Conservation (phyloP, 2,329 filamentous ascomycete species). For the Aureobasidium sp. region DNA sequence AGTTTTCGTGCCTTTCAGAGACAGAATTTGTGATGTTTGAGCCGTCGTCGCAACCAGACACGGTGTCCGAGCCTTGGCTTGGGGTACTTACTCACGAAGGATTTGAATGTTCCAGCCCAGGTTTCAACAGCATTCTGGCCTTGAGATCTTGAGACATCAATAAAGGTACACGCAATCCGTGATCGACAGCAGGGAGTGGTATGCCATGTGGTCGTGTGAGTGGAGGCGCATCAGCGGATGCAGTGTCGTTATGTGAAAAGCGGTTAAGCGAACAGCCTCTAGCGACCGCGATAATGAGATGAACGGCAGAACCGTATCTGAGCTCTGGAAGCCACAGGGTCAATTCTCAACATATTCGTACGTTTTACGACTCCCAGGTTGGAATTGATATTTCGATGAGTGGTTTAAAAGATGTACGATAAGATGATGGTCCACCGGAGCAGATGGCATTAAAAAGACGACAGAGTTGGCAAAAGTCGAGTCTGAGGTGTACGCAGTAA, state of each 20-base stretch:
- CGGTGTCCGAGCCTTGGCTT: not conserved
- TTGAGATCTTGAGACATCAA: constrained; percentile 1
- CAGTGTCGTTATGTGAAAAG: not conserved
- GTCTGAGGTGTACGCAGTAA: not conserved
- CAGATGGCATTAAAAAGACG: not conserved
- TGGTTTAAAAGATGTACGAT: not conserved
- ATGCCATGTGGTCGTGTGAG: constrained; percentile 1
- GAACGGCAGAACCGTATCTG: not conserved
- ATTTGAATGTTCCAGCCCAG: not conserved
- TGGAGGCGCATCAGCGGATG: not conserved
- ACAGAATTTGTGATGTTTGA: not conserved
- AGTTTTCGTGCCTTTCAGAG: not conserved
- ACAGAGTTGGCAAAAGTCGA: not conserved
- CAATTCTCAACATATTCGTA: not conserved
- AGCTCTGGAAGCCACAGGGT: not conserved
- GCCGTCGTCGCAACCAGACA: not conserved
- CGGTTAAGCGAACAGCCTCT: not conserved
- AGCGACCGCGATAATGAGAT: not conserved
- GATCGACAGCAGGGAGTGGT: not conserved
- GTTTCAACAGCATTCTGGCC: not conserved
- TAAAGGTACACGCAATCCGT: not conserved
- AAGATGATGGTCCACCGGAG: not conserved
- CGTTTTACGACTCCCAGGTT: not conserved
- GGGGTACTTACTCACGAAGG: not conserved
- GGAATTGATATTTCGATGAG: not conserved